Evolutionary conservation across 352 stramenopile species (phyloP), one percentile per base, ranked within the genome.

Genomic region (Pythium sp.): DNA sequence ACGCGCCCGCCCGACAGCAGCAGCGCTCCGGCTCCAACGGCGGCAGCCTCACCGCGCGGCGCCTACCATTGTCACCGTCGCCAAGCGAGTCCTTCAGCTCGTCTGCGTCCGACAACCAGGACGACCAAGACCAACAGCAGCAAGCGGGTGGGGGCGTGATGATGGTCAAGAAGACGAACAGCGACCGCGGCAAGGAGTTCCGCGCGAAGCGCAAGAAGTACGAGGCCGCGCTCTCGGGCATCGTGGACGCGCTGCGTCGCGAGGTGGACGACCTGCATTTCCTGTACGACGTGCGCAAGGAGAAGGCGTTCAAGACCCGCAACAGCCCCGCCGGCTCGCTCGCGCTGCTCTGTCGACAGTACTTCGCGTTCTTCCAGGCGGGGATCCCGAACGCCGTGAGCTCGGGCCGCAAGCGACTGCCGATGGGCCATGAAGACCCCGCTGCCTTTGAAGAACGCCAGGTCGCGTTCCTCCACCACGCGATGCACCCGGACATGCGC

Each of bases 181-280:
- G 81, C 61, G 83, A 90, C 61, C 83, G 83, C 32, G 81, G 79
- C 24, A 82, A 80, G 46, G 77, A 70, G 53, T 91, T 90, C 64
- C 83, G 83, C 38, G 79, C 77, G 4, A 82, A 81, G 41, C 77
- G 76, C 49, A 85, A 79, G 60, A 63, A 77, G 59, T 77, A 89
- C 65, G 79, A 90, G 55, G 64, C 68, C 41, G 57, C 76, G 0
- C 78, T 91, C 22, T 18, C 69, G 38, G 67, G 67, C 14, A 47
- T 79, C 26, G 79, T 91, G 24, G 41, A 55, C 2, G 73, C 72
- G 0, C 47, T 91, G 63, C 82, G 76, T 18, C 71, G 70, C 18
- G 72, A 88, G 53, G 82, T 91, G 41, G 60, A 69, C 24, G 75
- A 88, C 43, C 77, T 91, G 28, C 61, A 62, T 51, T 74, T 84